Conservation (phyloP, 805 yeast genomes). For the Starmerella bombicola region DNA sequence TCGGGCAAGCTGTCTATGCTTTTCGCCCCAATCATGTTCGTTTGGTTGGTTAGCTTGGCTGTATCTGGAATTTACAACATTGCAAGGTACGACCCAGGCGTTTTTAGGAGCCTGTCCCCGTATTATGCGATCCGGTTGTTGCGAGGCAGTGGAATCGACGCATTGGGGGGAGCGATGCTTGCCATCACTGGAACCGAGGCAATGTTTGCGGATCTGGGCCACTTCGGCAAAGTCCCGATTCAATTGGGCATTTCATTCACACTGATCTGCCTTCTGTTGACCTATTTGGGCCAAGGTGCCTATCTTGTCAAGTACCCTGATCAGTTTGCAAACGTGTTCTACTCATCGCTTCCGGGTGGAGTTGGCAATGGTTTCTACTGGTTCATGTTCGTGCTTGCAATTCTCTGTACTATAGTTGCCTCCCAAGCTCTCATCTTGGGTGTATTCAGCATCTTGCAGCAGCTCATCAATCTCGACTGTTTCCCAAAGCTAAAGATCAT, state of each 20-base stretch:
- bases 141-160: constrained; percentile 29
- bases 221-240: constrained; percentile 40
- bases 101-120: constrained; percentile 42
- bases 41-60: constrained; percentile 40
- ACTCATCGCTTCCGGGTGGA: constrained; percentile 41
- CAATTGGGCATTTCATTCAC: constrained; percentile 34
- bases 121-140: constrained; percentile 39
- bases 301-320: constrained; percentile 34
- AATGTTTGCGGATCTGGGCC: constrained; percentile 53
- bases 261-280: constrained; percentile 34
- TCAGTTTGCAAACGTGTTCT: constrained; percentile 35
- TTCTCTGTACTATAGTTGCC: constrained; percentile 45
- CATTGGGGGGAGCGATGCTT: constrained; percentile 41
- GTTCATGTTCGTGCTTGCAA: constrained; percentile 39
- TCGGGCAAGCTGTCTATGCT: constrained; percentile 37
- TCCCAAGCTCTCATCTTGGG: constrained; percentile 49
- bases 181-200: constrained; percentile 51
- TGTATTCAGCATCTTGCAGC: constrained; percentile 41
- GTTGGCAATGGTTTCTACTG: constrained; percentile 36
- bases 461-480: constrained; percentile 42
- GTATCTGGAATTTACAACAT: constrained; percentile 39
- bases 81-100: constrained; percentile 31
- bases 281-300: constrained; percentile 50
- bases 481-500: constrained; percentile 39
- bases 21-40: constrained; percentile 44